Evolutionary conservation across 2,329 filamentous ascomycete genomes (phyloP).

Genomic region (Trichophyton simii): DNA sequence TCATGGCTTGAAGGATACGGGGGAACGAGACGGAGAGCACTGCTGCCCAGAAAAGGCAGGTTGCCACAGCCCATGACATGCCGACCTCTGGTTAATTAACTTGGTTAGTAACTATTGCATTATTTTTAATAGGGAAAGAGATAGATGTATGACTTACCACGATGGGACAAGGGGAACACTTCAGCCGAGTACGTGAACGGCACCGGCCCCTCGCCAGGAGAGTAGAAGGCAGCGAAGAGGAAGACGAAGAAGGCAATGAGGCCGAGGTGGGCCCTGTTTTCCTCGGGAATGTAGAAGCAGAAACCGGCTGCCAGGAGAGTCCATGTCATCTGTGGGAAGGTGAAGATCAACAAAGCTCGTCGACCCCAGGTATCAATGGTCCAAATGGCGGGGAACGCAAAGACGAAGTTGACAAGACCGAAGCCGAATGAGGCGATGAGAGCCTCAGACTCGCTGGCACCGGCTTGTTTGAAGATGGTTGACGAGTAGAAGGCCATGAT

Average conservation of each 20-base stretch:
- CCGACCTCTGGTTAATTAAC: slow-evolving; percentile 31
- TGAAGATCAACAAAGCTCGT: slow-evolving; percentile 49
- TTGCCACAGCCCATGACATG: slow-evolving; percentile 35
- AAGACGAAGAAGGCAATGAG: slow-evolving; percentile 51
- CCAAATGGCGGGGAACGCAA: slow-evolving; percentile 52
- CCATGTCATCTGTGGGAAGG: slow-evolving; percentile 57
- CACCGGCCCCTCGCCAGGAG: slow-evolving; percentile 48
- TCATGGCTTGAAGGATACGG: slow-evolving; percentile 36
- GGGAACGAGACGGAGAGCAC: slow-evolving; percentile 41
- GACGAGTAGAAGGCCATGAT: slow-evolving; percentile 67
- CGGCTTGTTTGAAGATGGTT: slow-evolving; percentile 43
- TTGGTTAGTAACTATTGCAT: slow-evolving; percentile 5
- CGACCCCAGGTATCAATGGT: slow-evolving; percentile 58
- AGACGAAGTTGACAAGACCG: slow-evolving; percentile 52
- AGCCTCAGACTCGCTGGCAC: slow-evolving; percentile 43
- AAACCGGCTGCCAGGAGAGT: slow-evolving; percentile 52
- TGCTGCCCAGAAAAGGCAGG: slow-evolving; percentile 37
- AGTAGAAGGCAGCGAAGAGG: slow-evolving; percentile 53
- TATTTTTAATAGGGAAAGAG: neutral
- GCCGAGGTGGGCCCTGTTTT: slow-evolving; percentile 36
- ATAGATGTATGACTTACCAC: slow-evolving; percentile 24
- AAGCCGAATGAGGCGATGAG: slow-evolving; percentile 53
- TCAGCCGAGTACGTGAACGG: slow-evolving; percentile 44
- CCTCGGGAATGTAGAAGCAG: slow-evolving; percentile 40
- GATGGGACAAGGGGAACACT: slow-evolving; percentile 43